Base-by-base conservation (phyloP, 805 yeast genomes). In the Lipomyces japonicus region DNA sequence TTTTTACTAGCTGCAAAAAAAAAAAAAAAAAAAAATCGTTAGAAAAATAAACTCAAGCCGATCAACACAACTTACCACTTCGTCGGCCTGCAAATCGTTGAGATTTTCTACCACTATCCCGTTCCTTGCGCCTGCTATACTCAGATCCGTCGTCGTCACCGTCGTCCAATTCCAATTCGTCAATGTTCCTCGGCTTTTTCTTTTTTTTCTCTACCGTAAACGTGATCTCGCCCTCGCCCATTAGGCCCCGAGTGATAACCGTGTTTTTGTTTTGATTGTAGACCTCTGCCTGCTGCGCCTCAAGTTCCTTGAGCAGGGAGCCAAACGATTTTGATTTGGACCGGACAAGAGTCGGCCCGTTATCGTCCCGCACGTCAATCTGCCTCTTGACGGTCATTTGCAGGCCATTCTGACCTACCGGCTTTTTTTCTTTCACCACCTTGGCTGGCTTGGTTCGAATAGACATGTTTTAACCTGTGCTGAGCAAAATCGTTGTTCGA, bases 151-250 rank as follows among this genome's bases (percentile, higher is more conserved):
- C 50, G 10, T 32, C 48, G 21, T 39, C 46, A 16, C 23, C 28
- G 12, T 37, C 56, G 32, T 28, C 30, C 30, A 28, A 18, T 16
- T n/a, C 44, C 10, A 35, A 37, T 10, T 44, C 31, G 14, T 18
- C 42, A 14, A 16, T 10, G 23, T 32, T 34, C 25, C 28, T 39
- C 23, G 25, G 40, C 42, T 45, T 39, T 38, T 51, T 51, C 39
- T 53, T 51, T 3, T 28, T 41, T 7, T 38, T 39, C 25, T 46
- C 50, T 16, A 46, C 51, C 21, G 52, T 53, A 30, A 53, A 53
- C 16, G 58, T 52, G 22, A 53, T 51, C 28, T 53, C 57, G 28
- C 58, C 53, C 19, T 53, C 58, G 23, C 58, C 58, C 52, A 47
- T 52, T 19, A 38, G 24, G 4, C 54, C 53, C 12, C 55, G 19